Evolutionary conservation across 805 yeast genomes (phyloP), one percentile per base, ranked within the genome.

Genomic region (Scheffersomyces spartinae): DNA sequence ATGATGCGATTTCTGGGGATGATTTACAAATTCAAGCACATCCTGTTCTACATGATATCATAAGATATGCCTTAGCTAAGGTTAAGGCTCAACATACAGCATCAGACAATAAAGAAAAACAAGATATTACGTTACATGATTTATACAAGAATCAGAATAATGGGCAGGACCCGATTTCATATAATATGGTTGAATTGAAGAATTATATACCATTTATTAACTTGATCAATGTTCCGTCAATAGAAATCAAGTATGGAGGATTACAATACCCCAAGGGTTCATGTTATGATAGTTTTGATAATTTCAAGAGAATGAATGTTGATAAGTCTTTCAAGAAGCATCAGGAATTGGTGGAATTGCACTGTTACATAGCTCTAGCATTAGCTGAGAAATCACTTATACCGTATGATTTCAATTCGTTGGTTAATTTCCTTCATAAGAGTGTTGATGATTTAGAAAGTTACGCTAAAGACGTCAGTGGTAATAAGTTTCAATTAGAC

Each of bases 331-430:
- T 76, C 67, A 43, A 51, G 10, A 59, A 65, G 26, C 84, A 77
- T 40, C 42, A 53, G 6, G 65, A 71, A 10, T 40, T 84, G 32
- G 67, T 74, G 3, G 67, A 73, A 28, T 42, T 79, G 13, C 40
- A 78, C 1, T 59, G 80, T 4, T 55, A 64, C 23, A 34, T 75
- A 3, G 50, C 67, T 0, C 42, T 84, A n/a, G 62, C 68, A 24
- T 42, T 79, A n/a, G 68, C 74, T 0, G 94, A 85, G 38, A 67
- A 64, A 20, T 94, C 96, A 1, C 47, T 83, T 20, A 56, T 86
- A 10, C 94, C 94, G 2, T 78, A 65, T 36, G 69, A 74, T 42
- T 47, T 81, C 18, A 47, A 44, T 3, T 53, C 55, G 5, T 61
- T 71, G 31, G 67, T 69, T 5, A 43, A 52, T 2, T 52, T 51